These are phyloP conservation scores for Boletus rubropictus DNA, from an alignment of 768 basidiomycete species.

Conservation along the genomic window DNA sequence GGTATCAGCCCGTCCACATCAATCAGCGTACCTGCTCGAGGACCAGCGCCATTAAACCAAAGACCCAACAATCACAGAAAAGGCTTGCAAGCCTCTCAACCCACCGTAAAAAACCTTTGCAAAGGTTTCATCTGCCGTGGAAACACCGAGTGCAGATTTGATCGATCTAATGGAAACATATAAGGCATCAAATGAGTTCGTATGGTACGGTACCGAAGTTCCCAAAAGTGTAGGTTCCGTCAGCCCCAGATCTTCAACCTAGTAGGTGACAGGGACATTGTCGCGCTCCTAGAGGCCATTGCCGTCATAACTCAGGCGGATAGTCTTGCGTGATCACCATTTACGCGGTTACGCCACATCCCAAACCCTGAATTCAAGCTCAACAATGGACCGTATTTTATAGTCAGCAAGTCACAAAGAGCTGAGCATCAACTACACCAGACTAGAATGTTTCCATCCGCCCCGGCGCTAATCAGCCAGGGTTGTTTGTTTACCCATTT, in stretches of 20 bases:
- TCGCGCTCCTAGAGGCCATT: conserved; percentile 5
- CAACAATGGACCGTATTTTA: conserved; percentile 21
- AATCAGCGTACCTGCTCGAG: not conserved
- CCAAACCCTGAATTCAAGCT: conserved; percentile 15
- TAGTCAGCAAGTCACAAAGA: conserved; percentile 27
- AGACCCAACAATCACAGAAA: not conserved
- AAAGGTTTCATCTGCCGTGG: not conserved
- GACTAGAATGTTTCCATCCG: conserved; percentile 81
- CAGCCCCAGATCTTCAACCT: not conserved
- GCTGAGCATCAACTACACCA: conserved; percentile 68
- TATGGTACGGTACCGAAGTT: not conserved
- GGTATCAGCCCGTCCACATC: not conserved
- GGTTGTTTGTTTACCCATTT: conserved; percentile 87
- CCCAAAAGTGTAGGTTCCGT: not conserved
- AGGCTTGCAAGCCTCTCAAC: not conserved
- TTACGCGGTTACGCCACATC: conserved; percentile 18
- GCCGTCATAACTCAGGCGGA: conserved; percentile 6
- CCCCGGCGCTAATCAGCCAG: conserved; percentile 89
- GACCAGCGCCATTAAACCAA: not conserved
- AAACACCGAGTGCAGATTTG: not conserved
- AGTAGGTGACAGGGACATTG: conserved; percentile 1
- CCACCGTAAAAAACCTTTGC: not conserved
- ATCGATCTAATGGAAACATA: conserved; percentile 10
- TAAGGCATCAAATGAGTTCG: not conserved
- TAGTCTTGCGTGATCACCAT: not conserved